Conservation (phyloP, 2,329 filamentous ascomycete species). For the Cordyceps javanica region DNA sequence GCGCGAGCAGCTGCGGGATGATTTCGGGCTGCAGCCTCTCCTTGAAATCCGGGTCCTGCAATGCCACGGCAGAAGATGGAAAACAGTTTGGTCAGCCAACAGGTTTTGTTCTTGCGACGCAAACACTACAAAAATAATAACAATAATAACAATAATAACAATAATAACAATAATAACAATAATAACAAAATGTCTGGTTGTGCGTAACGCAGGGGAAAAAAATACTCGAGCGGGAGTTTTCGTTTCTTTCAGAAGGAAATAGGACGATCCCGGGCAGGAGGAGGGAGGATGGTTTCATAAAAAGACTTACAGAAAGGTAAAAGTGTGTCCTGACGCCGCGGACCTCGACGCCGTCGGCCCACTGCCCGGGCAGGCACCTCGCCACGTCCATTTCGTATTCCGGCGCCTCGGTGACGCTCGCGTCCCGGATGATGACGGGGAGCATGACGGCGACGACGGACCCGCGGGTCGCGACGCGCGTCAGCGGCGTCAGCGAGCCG, state of each 20-base stretch:
- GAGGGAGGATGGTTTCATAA: neutral
- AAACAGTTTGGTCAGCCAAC: no score
- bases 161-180: no score
- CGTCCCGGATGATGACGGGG: conserved; percentile 51
- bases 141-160: no score
- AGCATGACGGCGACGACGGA: conserved; percentile 52
- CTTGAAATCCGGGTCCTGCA: conserved; percentile 49
- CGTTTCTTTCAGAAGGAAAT: no score
- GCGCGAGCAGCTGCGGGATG: conserved; percentile 40
- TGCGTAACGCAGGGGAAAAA: no score
- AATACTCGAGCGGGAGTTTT: no score
- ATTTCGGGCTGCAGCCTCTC: conserved; percentile 49
- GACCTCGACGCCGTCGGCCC: conserved; percentile 46
- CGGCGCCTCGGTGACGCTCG: conserved; percentile 39
- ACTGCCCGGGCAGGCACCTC: conserved; percentile 33
- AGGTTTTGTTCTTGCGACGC: no score
- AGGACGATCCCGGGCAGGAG: no score
- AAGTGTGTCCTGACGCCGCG: conserved; percentile 46
- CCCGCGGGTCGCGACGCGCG: conserved; percentile 42
- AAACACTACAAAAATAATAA: no score
- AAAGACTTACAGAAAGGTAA: conserved; percentile 21
- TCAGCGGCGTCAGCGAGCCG: conserved; percentile 42
- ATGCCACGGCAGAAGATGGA: neutral
- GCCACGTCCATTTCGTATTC: conserved; percentile 48
- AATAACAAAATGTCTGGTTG: no score